Evolutionary conservation across 805 yeast species (phyloP).

Genomic region (Wickerhamiella brachini): DNA sequence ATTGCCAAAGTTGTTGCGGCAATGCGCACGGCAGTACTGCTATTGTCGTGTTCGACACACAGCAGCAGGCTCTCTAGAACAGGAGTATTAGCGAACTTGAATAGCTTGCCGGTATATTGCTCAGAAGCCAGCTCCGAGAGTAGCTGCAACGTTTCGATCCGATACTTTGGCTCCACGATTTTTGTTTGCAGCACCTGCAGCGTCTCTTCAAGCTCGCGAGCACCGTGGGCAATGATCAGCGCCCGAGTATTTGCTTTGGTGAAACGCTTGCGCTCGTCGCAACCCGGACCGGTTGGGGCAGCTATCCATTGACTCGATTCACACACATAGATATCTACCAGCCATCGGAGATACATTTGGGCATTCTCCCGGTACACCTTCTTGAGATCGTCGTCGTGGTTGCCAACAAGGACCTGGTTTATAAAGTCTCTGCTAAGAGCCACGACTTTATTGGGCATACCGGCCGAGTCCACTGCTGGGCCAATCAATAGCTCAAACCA

Average conservation of each 20-base stretch:
- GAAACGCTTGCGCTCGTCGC: conserved; percentile 38
- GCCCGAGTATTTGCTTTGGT: conserved; percentile 31
- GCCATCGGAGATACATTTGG: conserved; percentile 12
- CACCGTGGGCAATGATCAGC: conserved; percentile 32
- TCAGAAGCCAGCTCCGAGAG: conserved; percentile 19
- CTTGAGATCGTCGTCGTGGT: conserved; percentile 12
- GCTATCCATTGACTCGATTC: conserved; percentile 12
- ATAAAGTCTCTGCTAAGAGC: conserved; percentile 23
- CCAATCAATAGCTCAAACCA: conserved; percentile 39
- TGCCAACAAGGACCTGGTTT: conserved; percentile 18
- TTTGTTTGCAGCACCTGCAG: conserved; percentile 27
- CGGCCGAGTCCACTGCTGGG: conserved; percentile 48
- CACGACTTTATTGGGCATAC: conserved; percentile 31
- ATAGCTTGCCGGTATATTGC: conserved; percentile 17
- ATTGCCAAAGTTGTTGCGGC: conserved; percentile 28
- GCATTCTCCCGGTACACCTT: conserved; percentile 15
- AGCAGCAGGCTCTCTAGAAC: conserved; percentile 14
- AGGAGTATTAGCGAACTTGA: conserved; percentile 13
- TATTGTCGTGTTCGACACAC: conserved; percentile 27
- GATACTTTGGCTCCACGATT: conserved; percentile 23
- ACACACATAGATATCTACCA: conserved; percentile 18
- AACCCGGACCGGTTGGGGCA: conserved; percentile 21
- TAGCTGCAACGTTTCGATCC: conserved; percentile 30
- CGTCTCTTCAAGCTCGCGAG: conserved; percentile 26
- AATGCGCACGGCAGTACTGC: conserved; percentile 29